Evolutionary conservation across 208 protist species (phyloP).

Genomic region (Acanthamoeba castellanii): DNA sequence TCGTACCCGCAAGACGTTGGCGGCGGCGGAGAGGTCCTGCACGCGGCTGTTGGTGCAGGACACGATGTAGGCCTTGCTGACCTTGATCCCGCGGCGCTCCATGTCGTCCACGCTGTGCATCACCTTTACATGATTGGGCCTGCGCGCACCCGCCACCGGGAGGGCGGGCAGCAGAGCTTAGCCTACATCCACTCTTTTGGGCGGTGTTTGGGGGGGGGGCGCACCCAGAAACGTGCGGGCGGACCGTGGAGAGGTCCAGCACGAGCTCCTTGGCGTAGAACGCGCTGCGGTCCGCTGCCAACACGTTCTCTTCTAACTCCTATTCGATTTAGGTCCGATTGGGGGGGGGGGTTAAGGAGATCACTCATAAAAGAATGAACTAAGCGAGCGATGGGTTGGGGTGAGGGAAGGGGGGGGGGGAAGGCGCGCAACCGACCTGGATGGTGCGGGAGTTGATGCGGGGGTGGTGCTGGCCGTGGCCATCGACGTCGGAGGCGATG

Average conservation of each 20-base stretch:
- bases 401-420: too few relatives aligned
- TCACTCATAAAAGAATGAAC: too few relatives aligned
- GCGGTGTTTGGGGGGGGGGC: background rate
- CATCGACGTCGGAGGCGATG: constrained; percentile 44
- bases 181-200: too few relatives aligned
- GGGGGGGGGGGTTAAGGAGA: too few relatives aligned
- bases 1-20: constrained; percentile 31
- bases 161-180: background rate
- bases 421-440: background rate
- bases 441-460: constrained; percentile 39
- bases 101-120: constrained; percentile 79
- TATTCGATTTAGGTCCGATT: background rate
- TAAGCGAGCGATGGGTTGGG: too few relatives aligned
- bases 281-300: constrained; percentile 73
- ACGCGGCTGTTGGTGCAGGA: constrained; percentile 89
- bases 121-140: constrained; percentile 84
- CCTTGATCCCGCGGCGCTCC: constrained; percentile 77
- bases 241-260: constrained; percentile 83
- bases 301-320: constrained; percentile 47
- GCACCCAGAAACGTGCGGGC: constrained; percentile 85
- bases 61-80: constrained; percentile 90
- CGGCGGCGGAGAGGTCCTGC: constrained; percentile 79
- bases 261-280: constrained; percentile 83
- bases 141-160: background rate
- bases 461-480: background rate